phyloP scores from a whole-genome alignment of 116 monocot species.

The Zostera marina region DNA sequence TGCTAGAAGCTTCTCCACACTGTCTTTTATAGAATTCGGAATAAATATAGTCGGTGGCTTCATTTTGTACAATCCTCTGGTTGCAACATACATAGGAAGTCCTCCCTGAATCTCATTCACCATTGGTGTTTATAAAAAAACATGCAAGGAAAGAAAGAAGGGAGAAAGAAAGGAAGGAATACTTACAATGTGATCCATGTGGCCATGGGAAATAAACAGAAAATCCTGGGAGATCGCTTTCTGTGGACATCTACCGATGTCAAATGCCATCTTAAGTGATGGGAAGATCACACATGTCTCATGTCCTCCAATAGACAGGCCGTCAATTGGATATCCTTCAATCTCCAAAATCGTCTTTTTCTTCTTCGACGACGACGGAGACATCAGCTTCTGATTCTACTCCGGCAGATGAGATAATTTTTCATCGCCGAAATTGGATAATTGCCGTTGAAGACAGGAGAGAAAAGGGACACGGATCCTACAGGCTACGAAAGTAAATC shows the following conservation, averaged over 20 bases:
- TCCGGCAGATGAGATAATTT: too few relatives aligned
- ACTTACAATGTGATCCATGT: conserved; percentile 95
- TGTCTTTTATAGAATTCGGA: conserved; percentile 44
- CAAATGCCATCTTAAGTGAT: conserved; percentile 64
- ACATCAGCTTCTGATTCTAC: too few relatives aligned
- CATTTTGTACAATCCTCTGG: conserved; percentile 63
- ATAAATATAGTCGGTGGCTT: conserved; percentile 87
- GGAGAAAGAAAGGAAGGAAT: neutral
- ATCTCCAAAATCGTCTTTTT: conserved; percentile 14
- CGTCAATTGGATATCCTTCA: conserved; percentile 80
- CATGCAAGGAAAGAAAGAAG: neutral
- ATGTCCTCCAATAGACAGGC: conserved; percentile 79
- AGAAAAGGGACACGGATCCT: too few relatives aligned
- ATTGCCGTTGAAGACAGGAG: too few relatives aligned
- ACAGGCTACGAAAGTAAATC: too few relatives aligned
- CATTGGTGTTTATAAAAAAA: neutral
- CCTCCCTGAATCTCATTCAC: conserved; percentile 41
- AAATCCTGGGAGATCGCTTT: conserved; percentile 82
- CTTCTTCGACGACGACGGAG: neutral
- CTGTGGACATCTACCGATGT: conserved; percentile 89
- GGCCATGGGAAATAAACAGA: conserved; percentile 86
- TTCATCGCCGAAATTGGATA: too few relatives aligned
- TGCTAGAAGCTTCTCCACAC: conserved; percentile 66
- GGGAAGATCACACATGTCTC: conserved; percentile 94
- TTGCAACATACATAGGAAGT: conserved; percentile 89